phyloP scores from a whole-genome alignment of 202 grass and related monocot species.

The Panicum hallii region DNA sequence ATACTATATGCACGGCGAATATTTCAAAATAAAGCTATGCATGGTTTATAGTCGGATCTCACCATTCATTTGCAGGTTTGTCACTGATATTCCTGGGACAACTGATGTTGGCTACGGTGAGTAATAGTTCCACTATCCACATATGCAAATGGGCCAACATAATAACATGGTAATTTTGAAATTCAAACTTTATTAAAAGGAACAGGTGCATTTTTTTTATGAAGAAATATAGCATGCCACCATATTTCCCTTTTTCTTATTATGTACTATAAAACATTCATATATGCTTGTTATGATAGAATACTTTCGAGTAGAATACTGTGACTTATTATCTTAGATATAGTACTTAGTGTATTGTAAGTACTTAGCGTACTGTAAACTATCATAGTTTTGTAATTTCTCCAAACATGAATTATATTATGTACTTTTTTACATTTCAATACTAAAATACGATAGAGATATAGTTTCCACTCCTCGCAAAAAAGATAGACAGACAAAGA shows the following conservation, averaged over 20 bases:
- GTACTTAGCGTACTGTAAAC: neutral
- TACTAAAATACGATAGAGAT: too few relatives aligned
- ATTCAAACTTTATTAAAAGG: neutral
- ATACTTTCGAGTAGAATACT: neutral
- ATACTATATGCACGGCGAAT: neutral
- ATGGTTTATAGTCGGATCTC: neutral
- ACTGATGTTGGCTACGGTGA: constrained; percentile 67
- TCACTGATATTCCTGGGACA: constrained; percentile 78
- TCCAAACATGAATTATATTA: neutral
- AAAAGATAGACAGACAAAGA: too few relatives aligned
- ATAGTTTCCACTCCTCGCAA: too few relatives aligned
- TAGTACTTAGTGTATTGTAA: neutral
- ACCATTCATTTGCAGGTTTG: constrained; percentile 56
- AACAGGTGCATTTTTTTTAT: neutral
- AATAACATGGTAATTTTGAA: neutral
- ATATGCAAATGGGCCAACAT: neutral
- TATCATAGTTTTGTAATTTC: neutral
- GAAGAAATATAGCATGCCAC: neutral
- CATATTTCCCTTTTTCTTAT: neutral
- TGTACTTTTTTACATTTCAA: too few relatives aligned
- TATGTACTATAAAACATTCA: neutral
- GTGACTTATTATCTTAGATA: neutral
- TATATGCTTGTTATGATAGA: neutral
- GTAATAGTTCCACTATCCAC: neutral
- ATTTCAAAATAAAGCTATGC: neutral